Evolutionary conservation across 2,329 filamentous ascomycete genomes (phyloP).

Genomic region (Clarireedia sp.): DNA sequence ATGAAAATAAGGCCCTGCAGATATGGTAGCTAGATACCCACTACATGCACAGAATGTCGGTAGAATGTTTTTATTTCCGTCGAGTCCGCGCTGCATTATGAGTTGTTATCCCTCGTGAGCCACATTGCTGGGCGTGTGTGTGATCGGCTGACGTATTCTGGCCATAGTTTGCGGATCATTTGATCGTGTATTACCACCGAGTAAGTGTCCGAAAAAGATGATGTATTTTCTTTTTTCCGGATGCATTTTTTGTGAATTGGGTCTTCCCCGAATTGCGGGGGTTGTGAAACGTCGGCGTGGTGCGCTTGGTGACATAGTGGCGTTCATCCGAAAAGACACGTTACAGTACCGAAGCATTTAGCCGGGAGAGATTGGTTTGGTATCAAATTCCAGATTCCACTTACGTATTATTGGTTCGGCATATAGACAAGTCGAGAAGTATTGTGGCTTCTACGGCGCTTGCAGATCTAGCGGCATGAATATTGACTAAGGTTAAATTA

Average conservation of each 20-base stretch:
- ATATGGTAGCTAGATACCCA: background rate
- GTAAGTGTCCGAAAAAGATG: slow-evolving; percentile 3
- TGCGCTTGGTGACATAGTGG: background rate
- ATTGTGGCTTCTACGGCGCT: background rate
- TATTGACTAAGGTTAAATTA: background rate
- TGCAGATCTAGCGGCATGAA: background rate
- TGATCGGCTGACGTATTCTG: slow-evolving; percentile 5
- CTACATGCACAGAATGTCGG: too few species aligned
- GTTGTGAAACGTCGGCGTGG: background rate
- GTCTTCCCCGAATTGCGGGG: background rate
- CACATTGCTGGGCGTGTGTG: slow-evolving; percentile 2
- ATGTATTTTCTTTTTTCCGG: background rate
- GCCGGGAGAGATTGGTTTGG: background rate
- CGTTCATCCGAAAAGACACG: slow-evolving; percentile 1
- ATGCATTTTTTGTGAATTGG: background rate
- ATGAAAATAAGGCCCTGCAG: background rate
- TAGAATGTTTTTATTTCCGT: background rate
- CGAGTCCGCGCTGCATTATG: background rate
- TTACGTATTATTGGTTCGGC: background rate
- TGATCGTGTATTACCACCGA: slow-evolving; percentile 10
- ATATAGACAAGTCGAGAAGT: background rate
- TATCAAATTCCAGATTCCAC: background rate
- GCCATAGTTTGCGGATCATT: background rate
- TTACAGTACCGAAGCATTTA: background rate
- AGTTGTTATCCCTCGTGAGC: slow-evolving; percentile 7